phyloP scores from a whole-genome alignment of 257 asterid species.

The Asclepias syriaca region DNA sequence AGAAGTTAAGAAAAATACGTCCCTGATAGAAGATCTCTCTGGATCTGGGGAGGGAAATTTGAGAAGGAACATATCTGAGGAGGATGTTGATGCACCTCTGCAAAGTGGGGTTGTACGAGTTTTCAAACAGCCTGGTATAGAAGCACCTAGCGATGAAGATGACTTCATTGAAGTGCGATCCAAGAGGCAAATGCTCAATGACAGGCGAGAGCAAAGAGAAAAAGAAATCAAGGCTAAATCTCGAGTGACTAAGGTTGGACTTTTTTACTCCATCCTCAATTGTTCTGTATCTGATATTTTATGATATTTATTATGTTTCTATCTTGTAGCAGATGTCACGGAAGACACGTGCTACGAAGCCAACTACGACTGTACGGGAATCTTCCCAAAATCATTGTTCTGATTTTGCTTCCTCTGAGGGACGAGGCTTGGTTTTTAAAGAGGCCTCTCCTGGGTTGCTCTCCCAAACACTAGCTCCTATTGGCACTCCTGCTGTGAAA shows the following conservation, averaged over 20 bases:
- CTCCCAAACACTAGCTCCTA: constrained; percentile 58
- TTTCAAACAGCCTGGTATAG: constrained; percentile 88
- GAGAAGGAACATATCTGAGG: constrained; percentile 55
- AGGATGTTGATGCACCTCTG: constrained; percentile 88
- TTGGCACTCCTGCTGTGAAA: constrained; percentile 61
- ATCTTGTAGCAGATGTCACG: constrained; percentile 44
- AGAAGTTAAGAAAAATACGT: constrained; percentile 32
- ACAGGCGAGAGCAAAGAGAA: constrained; percentile 90
- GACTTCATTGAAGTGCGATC: constrained; percentile 96
- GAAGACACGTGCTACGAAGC: constrained; percentile 46
- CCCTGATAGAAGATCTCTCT: constrained; percentile 30
- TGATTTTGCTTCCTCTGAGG: constrained; percentile 41
- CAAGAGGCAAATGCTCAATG: constrained; percentile 92
- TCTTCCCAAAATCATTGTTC: constrained; percentile 29
- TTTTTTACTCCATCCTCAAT: constrained; percentile 5
- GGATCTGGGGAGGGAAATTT: constrained; percentile 40
- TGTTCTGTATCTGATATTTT: background rate
- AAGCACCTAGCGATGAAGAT: constrained; percentile 91
- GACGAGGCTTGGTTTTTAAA: constrained; percentile 33
- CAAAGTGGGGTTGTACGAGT: constrained; percentile 95
- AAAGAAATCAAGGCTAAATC: constrained; percentile 79
- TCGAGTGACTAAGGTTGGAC: constrained; percentile 48
- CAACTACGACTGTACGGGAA: constrained; percentile 33
- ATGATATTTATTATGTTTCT: constrained; percentile 13
- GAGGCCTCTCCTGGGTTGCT: constrained; percentile 35